phyloP scores from a whole-genome alignment of 208 protist species.

The Chromosphaera perkinsii region DNA sequence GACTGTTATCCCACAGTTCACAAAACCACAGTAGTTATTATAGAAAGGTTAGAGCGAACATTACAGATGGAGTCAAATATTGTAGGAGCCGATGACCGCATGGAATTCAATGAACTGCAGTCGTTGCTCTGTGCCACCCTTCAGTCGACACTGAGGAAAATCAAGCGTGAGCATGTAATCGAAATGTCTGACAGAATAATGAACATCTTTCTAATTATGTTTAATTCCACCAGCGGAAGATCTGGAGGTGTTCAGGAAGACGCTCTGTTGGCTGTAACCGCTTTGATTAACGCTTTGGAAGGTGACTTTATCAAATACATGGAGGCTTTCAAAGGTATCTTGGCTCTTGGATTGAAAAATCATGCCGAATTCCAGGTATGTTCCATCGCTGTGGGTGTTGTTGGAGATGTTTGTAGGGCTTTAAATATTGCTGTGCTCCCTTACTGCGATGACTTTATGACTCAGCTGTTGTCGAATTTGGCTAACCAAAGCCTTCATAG shows the following conservation, averaged over 20 bases:
- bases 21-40: background rate
- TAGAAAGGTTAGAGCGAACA: background rate
- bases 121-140: background rate
- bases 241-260: slow-evolving; percentile 12
- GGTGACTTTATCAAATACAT: slow-evolving; percentile 20
- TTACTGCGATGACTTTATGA: slow-evolving; percentile 16
- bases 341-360: background rate
- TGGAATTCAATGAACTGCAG: background rate
- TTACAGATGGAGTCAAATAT: slow-evolving; percentile 5
- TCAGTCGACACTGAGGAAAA: background rate
- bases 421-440: background rate
- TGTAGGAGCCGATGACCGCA: too few species aligned
- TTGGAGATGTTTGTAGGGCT: background rate
- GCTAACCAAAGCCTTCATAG: background rate
- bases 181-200: slow-evolving; percentile 1
- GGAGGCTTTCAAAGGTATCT: slow-evolving; percentile 11
- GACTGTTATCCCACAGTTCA: slow-evolving; percentile 5
- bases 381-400: slow-evolving; percentile 2
- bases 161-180: background rate
- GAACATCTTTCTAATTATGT: slow-evolving; percentile 1
- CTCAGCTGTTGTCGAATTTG: slow-evolving; percentile 3
- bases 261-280: slow-evolving; percentile 19
- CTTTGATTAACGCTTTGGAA: slow-evolving; percentile 7
- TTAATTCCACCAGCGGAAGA: background rate
- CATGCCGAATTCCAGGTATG: background rate